phyloP scores from a whole-genome alignment of 2,329 filamentous ascomycete genomes.

The Triangularia verruculosa region DNA sequence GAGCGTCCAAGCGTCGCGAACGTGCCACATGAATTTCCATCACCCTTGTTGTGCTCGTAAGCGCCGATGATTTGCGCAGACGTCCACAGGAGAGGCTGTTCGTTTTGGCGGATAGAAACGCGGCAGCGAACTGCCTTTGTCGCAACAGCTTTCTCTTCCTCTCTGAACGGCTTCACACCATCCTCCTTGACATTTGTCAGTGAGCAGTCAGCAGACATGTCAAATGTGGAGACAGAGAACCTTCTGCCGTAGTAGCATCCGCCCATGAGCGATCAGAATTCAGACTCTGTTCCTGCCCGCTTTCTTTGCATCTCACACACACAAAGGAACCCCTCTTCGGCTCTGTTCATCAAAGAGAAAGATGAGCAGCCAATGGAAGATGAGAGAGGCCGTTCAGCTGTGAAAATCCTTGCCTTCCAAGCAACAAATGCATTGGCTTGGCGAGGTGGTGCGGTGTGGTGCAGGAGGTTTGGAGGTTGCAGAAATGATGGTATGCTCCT shows the following conservation, averaged over 20 bases:
- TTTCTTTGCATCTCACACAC: not conserved
- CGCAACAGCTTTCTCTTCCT: too few species aligned
- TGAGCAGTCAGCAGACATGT: not conserved
- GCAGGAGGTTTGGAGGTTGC: slow-evolving; percentile 1
- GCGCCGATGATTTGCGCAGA: not conserved
- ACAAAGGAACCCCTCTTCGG: not conserved
- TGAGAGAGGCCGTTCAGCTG: slow-evolving; percentile 3
- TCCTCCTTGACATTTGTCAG: not conserved
- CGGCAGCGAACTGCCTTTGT: not conserved
- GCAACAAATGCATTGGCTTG: slow-evolving; percentile 19
- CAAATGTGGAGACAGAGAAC: not conserved
- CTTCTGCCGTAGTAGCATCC: slow-evolving; percentile 1
- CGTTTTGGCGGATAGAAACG: not conserved
- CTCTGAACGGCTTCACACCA: not conserved
- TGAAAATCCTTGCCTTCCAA: slow-evolving; percentile 13
- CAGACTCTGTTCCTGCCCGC: not conserved
- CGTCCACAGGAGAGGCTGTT: not conserved
- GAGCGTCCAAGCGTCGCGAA: not conserved
- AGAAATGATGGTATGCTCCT: slow-evolving; percentile 17
- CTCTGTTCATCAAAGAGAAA: not conserved
- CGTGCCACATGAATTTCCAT: not conserved
- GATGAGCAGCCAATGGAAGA: not conserved
- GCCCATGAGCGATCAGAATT: not conserved
- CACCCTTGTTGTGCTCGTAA: not conserved
- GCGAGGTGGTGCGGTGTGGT: slow-evolving; percentile 6